Conservation (phyloP, 1,284 basidiomycete genomes). For the Rhodotorula mucilaginosa region DNA sequence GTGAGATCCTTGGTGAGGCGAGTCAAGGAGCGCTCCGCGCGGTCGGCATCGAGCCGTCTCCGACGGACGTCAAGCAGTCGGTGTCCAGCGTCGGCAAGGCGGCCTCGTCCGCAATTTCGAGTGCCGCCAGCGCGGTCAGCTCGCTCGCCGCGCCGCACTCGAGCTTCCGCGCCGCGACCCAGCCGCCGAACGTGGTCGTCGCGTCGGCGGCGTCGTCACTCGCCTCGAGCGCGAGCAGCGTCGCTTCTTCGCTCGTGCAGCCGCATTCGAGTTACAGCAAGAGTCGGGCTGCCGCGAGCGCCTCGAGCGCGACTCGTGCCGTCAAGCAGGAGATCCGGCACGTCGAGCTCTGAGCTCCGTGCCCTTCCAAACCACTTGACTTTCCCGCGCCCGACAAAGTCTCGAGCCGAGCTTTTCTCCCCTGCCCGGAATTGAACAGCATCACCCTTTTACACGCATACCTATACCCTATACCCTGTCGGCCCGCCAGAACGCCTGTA, state of each 20-base stretch:
- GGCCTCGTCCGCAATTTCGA: slow-evolving; percentile 1
- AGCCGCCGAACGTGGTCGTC: background rate
- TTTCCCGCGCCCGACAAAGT: no score
- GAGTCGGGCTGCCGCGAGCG: slow-evolving; percentile 7
- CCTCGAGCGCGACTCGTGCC: background rate
- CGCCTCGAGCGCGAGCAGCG: slow-evolving; percentile 1
- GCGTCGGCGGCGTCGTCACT: background rate
- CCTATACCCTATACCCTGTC: no score
- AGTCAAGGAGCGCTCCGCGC: slow-evolving; percentile 20
- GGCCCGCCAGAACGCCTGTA: no score
- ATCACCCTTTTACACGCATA: no score
- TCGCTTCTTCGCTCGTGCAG: slow-evolving; percentile 3
- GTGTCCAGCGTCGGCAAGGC: slow-evolving; percentile 12
- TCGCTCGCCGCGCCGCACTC: background rate
- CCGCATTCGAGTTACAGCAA: slow-evolving; percentile 27
- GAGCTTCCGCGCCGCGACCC: background rate
- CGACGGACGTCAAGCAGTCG: slow-evolving; percentile 22
- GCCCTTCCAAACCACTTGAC: no score
- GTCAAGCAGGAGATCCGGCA: background rate
- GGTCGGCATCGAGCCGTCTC: slow-evolving; percentile 16
- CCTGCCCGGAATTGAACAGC: no score
- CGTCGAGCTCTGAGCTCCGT: background rate
- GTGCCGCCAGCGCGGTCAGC: background rate
- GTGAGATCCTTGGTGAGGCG: slow-evolving; percentile 25
- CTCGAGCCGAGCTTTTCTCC: no score